Evolutionary conservation across 208 protist genomes (phyloP).

Genomic region (Leishmania lainsoni): DNA sequence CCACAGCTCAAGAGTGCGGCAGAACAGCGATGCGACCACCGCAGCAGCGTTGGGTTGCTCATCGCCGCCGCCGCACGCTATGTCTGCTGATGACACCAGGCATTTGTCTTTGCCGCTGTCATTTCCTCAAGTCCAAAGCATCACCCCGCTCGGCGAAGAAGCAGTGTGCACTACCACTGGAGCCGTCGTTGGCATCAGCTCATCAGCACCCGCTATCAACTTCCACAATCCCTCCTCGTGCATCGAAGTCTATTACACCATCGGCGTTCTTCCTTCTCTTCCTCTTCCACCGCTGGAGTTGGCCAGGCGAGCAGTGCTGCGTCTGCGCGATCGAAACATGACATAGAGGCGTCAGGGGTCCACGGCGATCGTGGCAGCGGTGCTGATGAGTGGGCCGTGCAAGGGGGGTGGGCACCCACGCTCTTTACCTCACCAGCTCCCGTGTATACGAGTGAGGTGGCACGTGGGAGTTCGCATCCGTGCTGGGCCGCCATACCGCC

Average conservation of each 20-base stretch:
- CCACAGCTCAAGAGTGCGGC: background rate
- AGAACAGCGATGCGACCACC: background rate
- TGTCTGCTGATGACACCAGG: background rate
- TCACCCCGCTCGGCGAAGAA: background rate
- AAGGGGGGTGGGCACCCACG: background rate
- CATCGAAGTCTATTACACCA: constrained; percentile 19
- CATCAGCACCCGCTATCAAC: background rate
- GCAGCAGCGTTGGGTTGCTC: background rate
- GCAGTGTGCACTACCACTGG: background rate
- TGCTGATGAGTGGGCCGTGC: background rate
- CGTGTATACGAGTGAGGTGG: constrained; percentile 30
- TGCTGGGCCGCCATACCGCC: constrained; percentile 26
- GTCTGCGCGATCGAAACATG: background rate
- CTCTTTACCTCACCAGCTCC: background rate
- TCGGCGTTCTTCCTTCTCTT: background rate
- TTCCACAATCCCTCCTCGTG: constrained; percentile 20
- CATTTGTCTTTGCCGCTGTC: background rate
- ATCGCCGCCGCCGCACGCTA: constrained; percentile 1
- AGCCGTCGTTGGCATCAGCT: background rate
- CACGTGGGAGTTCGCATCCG: constrained; percentile 22
- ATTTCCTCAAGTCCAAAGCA: background rate
- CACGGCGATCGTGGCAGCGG: background rate
- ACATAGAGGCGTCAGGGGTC: background rate
- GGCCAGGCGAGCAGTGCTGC: background rate
- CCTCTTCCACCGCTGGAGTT: background rate